Conservation (phyloP, 345 rosid species). For the Pistacia integerrima region DNA sequence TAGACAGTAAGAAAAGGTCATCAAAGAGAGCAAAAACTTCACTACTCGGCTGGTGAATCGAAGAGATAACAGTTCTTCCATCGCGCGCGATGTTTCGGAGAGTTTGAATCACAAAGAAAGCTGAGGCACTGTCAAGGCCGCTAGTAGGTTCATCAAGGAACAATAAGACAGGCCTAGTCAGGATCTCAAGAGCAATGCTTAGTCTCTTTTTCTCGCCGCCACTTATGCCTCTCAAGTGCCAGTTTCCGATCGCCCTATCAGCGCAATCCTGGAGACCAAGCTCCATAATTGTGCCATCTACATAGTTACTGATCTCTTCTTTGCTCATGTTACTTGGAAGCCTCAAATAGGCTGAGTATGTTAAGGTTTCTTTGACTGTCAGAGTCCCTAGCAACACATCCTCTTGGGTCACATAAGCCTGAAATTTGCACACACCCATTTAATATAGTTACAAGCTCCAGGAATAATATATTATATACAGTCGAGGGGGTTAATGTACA, state of each 20-base stretch:
- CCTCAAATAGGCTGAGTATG: slow-evolving; percentile 68
- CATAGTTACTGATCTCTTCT: slow-evolving; percentile 45
- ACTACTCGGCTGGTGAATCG: slow-evolving; percentile 81
- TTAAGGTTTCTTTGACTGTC: slow-evolving; percentile 65
- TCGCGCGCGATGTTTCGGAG: slow-evolving; percentile 65
- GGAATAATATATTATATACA: too few species aligned
- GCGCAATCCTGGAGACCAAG: slow-evolving; percentile 76
- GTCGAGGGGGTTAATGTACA: too few species aligned
- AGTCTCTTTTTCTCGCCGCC: slow-evolving; percentile 83
- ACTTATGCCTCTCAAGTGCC: slow-evolving; percentile 80
- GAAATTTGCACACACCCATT: slow-evolving; percentile 12
- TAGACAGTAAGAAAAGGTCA: slow-evolving; percentile 68
- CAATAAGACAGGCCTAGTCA: slow-evolving; percentile 57
- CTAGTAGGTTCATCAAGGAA: slow-evolving; percentile 81
- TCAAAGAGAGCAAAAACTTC: slow-evolving; percentile 79
- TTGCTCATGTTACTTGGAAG: slow-evolving; percentile 49
- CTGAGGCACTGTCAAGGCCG: slow-evolving; percentile 79
- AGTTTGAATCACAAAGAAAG: slow-evolving; percentile 65
- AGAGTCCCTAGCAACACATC: slow-evolving; percentile 68
- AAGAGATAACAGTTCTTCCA: slow-evolving; percentile 62
- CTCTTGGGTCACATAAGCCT: slow-evolving; percentile 88
- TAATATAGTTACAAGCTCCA: neutral
- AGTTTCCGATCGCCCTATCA: slow-evolving; percentile 59
- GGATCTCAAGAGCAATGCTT: slow-evolving; percentile 71
- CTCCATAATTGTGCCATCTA: slow-evolving; percentile 59